Percentiles rank a stretch among this genome's conserved stretches.
Evolutionary conservation across 306 rosid species (phyloP).

Genomic region (Glycine soja): DNA sequence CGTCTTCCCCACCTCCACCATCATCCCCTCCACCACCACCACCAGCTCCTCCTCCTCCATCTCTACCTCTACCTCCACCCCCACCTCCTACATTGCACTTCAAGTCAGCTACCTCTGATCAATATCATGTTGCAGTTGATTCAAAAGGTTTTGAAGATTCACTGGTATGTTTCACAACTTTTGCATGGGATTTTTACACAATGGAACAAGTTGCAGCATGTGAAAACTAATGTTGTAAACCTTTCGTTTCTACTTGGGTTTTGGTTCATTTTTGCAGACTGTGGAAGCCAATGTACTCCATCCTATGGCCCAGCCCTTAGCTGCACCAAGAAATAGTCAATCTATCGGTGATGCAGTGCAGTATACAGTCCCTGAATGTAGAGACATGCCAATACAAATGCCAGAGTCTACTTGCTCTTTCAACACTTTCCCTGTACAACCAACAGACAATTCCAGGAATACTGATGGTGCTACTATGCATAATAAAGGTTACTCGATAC

Average conservation of each 20-base stretch:
- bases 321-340: constrained; percentile 63
- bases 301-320: constrained; percentile 58
- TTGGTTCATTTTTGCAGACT: constrained; percentile 58
- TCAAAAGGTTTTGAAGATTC: constrained; percentile 61
- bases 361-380: constrained; percentile 60
- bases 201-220: constrained; percentile 1
- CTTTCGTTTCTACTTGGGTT: constrained; percentile 38
- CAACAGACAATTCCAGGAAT: constrained; percentile 57
- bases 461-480: constrained; percentile 60
- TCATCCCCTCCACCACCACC: constrained; percentile 75
- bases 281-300: constrained; percentile 57
- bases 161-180: constrained; percentile 59
- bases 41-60: constrained; percentile 46
- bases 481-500: constrained; percentile 64
- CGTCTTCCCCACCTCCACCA: constrained; percentile 77
- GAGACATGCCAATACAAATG: constrained; percentile 70
- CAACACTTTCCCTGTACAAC: constrained; percentile 55
- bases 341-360: constrained; percentile 61
- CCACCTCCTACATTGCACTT: constrained; percentile 48
- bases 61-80: constrained; percentile 34
- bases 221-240: constrained; percentile 31
- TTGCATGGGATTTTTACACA: constrained; percentile 32
- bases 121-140: constrained; percentile 56
- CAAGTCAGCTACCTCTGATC: constrained; percentile 53
- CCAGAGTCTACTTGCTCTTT: constrained; percentile 64